Evolutionary conservation across 1,284 basidiomycete genomes (phyloP).

Genomic region (Naganishia liquefaciens): DNA sequence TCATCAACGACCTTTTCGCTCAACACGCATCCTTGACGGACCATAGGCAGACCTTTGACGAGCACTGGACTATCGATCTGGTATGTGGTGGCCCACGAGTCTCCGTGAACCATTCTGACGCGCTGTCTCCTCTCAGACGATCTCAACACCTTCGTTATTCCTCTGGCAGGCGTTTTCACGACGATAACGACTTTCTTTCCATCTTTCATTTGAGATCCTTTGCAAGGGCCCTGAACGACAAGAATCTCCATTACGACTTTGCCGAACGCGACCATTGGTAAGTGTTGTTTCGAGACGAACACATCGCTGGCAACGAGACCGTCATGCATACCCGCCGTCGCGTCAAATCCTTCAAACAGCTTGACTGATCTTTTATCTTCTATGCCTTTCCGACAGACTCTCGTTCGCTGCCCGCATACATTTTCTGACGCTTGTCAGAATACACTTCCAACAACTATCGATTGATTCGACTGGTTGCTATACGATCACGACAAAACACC

Average conservation of each 20-base stretch:
- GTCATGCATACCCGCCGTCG: conserved; percentile 2
- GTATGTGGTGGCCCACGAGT: background rate
- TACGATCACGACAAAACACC: background rate
- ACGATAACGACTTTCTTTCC: conserved; percentile 12
- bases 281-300: background rate
- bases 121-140: background rate
- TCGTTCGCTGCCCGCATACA: conserved; percentile 9
- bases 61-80: background rate
- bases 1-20: background rate
- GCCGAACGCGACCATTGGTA: conserved; percentile 8
- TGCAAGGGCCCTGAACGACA: conserved; percentile 20
- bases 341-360: background rate
- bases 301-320: background rate
- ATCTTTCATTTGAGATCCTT: conserved; percentile 4
- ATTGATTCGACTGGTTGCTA: conserved; percentile 23
- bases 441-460: conserved; percentile 1
- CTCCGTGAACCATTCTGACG: background rate
- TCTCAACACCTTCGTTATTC: conserved; percentile 23
- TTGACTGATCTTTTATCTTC: conserved; percentile 1
- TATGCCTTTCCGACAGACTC: conserved; percentile 11
- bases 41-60: conserved; percentile 5
- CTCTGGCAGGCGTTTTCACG: conserved; percentile 14
- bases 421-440: conserved; percentile 11
- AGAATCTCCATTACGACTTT: background rate
- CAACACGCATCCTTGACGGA: conserved; percentile 25